These are phyloP conservation scores for Vaccinium corymbosum DNA, from an alignment of 148 eudicot genomes.

Conservation along the genomic window DNA sequence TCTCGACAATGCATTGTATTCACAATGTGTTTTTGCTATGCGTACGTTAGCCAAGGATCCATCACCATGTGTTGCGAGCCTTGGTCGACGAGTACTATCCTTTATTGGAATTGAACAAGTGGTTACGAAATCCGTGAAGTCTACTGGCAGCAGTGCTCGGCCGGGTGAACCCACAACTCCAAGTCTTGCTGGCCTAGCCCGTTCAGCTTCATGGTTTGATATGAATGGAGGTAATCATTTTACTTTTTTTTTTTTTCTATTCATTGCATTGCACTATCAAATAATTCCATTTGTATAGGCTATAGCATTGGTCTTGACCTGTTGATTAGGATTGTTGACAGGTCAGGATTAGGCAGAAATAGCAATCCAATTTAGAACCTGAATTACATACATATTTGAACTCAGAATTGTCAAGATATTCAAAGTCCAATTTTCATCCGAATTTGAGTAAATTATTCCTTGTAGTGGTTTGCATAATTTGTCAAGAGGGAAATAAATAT, in stretches of 20 bases:
- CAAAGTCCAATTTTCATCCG: neutral
- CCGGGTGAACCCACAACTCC: conserved; percentile 48
- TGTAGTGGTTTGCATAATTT: neutral
- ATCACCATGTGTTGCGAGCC: conserved; percentile 77
- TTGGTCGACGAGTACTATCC: conserved; percentile 73
- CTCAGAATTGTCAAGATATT: neutral
- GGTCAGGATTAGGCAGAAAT: neutral
- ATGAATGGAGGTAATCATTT: conserved; percentile 64
- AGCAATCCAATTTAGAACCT: neutral
- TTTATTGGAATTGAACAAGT: conserved; percentile 90
- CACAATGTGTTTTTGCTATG: conserved; percentile 72
- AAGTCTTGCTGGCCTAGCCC: conserved; percentile 75
- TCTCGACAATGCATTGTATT: conserved; percentile 63
- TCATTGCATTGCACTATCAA: conserved; percentile 7
- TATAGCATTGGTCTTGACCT: neutral
- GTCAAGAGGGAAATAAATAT: neutral
- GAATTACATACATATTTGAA: neutral
- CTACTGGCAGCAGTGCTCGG: conserved; percentile 41
- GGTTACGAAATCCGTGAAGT: conserved; percentile 58
- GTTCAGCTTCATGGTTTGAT: conserved; percentile 94
- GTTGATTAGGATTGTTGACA: neutral
- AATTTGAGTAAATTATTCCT: neutral
- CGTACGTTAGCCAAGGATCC: conserved; percentile 89
- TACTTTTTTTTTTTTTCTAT: neutral
- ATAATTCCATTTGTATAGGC: neutral